Base-by-base conservation (phyloP, 108 stramenopile species). In the Skeletonema marinoi region DNA sequence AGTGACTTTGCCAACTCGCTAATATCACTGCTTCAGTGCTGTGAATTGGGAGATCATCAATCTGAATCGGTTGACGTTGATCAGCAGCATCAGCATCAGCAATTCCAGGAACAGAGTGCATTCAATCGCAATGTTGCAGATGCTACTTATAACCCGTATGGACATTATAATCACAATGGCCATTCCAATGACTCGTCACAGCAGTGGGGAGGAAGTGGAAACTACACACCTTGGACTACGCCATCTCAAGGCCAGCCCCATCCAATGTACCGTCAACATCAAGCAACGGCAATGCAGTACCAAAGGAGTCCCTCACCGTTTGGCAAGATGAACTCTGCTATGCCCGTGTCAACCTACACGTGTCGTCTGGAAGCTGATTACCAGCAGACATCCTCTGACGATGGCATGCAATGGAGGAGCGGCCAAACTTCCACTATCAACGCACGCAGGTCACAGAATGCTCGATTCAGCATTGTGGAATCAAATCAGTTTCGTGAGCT, bases 401-500 rank as follows among this genome's bases (percentile, higher is more conserved):
- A 74, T 31, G 51, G 50, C 44, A 32, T 65, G 38, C 42, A 65
- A 33, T 54, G 77, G 85, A 75, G 42, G 60, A 70, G 70, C 58
- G 64, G 12, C 7, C 73, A 58, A 32, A 69, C 48, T 21, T 39
- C 54, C 25, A 21, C 60, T n/a, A 51, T 30, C 35, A 56, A 56
- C 9, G 25, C 54, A 56, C 54, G 54, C 6, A 56, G 10, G 25
- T 29, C 54, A 1, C 54, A 56, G 8, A 50, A 80, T 69, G 81
- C 85, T 31, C 70, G 81, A 68, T 86, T 86, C 54, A 79, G 78
- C 50, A 69, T 86, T 51, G 85, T 86, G 10, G 85, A 86, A 59
- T 82, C 78, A 14, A 86, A 86, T 44, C 81, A 83, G 38, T 86
- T 86, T 58, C 81, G 85, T 30, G 85, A 86, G 77, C 68, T 86